Percentiles rank a stretch among this genome's conserved stretches.
phyloP scores from a whole-genome alignment of 1,284 basidiomycete species.

The Golubevia pallescens region DNA sequence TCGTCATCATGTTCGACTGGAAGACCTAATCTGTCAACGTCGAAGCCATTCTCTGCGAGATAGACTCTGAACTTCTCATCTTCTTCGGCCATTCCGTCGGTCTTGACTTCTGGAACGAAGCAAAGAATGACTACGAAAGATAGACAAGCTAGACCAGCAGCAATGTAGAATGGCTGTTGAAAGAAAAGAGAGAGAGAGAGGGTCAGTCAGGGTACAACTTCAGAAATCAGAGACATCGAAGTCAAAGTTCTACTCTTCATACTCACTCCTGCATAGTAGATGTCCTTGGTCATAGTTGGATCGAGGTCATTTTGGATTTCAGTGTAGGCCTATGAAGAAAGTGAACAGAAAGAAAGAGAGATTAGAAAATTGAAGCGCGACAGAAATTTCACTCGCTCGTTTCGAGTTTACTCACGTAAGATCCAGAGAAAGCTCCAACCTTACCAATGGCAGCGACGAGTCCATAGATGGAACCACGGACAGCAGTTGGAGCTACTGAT shows the following conservation, averaged over 20 bases:
- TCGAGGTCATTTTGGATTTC: slow-evolving; percentile 31
- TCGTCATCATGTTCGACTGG: background rate
- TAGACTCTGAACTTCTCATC: slow-evolving; percentile 70
- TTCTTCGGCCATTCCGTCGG: slow-evolving; percentile 80
- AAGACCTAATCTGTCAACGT: slow-evolving; percentile 42
- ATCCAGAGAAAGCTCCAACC: slow-evolving; percentile 71
- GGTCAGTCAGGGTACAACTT: background rate
- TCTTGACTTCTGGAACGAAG: slow-evolving; percentile 76
- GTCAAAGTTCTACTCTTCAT: background rate
- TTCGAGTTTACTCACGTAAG: too few relatives aligned
- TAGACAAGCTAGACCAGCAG: slow-evolving; percentile 74
- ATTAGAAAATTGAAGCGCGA: background rate
- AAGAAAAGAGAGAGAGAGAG: slow-evolving; percentile 4
- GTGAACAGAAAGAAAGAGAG: slow-evolving; percentile 23
- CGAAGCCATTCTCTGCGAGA: slow-evolving; percentile 45
- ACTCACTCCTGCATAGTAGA: slow-evolving; percentile 21
- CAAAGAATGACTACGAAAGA: slow-evolving; percentile 77
- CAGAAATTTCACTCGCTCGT: slow-evolving; percentile 37
- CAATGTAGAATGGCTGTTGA: slow-evolving; percentile 47
- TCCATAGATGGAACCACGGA: slow-evolving; percentile 51
- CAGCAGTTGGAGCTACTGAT: slow-evolving; percentile 35
- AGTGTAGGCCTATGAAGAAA: slow-evolving; percentile 43
- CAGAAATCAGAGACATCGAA: background rate
- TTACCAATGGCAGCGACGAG: slow-evolving; percentile 82
- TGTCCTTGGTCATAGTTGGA: slow-evolving; percentile 11